Evolutionary conservation across 2,329 filamentous ascomycete genomes (phyloP), one percentile per base, ranked within the genome.

Genomic region (Cladophialophora bantiana): DNA sequence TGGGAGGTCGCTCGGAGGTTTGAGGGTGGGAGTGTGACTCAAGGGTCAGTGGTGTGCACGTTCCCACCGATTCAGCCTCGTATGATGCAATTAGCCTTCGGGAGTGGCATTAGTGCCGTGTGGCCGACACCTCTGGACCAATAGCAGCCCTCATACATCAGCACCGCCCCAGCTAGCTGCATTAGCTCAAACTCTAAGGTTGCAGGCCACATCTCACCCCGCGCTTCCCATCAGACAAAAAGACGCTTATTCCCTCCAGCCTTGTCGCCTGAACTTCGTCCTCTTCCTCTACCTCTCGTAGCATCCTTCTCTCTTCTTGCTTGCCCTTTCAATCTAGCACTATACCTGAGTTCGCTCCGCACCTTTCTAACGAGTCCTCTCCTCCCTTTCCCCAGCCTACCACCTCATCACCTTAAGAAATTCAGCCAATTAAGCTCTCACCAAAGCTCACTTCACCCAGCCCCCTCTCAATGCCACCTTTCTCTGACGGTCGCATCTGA

Each of bases 141-240:
- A 55, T 35, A 35, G 26, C n/a, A 36, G 26, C 2, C 4, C 3
- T 10, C 13, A 55, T 55, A 36, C 10, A 2, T 10, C 1, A 26
- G 45, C 45, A 50, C 45, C 18, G 45, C 45, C 45, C 3, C 45
- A 9, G 20, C 45, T 50, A 50, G 31, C 52, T 9, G 10, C 52
- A 55, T 55, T 55, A 36, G 52, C 26, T 1, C 31, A 15, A 35
- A 55, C 13, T 26, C 52, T 34, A 34, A 26, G 9, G 55, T 42
- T 38, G 55, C 40, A 20, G 55, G 55, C 55, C 55, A 58, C 55
- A 58, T 31, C 18, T 38, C 55, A 15, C 55, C 55, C 55, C 31
- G 52, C 31, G 36, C 55, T 13, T 36, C 7, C 12, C 4, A 3
- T 10, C 55, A n/a, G 40, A n/a, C 34, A 34, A 58, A 58, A 58